Percentiles rank a stretch among this genome's conserved stretches.
These are phyloP conservation scores for Fusarium agapanthi DNA, from an alignment of 2,329 filamentous ascomycete species.

Conservation along the genomic window DNA sequence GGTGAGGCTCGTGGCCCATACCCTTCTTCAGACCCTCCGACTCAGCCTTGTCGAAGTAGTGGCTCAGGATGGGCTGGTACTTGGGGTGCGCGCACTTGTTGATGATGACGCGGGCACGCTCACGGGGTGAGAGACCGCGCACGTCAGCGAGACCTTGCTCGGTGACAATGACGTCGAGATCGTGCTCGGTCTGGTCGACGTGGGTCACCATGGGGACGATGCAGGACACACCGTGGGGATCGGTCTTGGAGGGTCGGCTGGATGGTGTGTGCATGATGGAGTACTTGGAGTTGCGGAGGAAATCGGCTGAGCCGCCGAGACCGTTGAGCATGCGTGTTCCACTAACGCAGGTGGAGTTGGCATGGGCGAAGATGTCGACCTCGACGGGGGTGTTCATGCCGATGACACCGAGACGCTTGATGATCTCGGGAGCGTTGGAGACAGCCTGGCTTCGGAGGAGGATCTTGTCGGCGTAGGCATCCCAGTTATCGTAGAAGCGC, in stretches of 20 bases:
- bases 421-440: conserved; percentile 90
- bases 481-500: conserved; percentile 89
- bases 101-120: conserved; percentile 86
- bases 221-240: conserved; percentile 82
- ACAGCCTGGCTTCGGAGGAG: conserved; percentile 89
- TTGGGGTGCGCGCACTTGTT: conserved; percentile 86
- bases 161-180: conserved; percentile 87
- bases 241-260: conserved; percentile 80
- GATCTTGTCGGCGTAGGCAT: conserved; percentile 80
- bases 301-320: conserved; percentile 83
- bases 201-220: conserved; percentile 96
- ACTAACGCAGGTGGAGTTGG: conserved; percentile 91
- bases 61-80: conserved; percentile 81
- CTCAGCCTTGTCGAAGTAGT: conserved; percentile 88
- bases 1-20: conserved; percentile 89
- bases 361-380: conserved; percentile 94
- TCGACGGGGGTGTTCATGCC: conserved; percentile 96
- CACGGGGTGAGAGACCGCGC: conserved; percentile 78
- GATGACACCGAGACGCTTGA: conserved; percentile 85
- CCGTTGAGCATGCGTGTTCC: conserved; percentile 89
- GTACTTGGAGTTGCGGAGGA: conserved; percentile 82
- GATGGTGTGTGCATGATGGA: conserved; percentile 94
- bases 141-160: conserved; percentile 83
- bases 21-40: conserved; percentile 86
- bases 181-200: conserved; percentile 92